phyloP scores from a whole-genome alignment of 2,329 filamentous ascomycete species.

The Fusarium bulbicola region DNA sequence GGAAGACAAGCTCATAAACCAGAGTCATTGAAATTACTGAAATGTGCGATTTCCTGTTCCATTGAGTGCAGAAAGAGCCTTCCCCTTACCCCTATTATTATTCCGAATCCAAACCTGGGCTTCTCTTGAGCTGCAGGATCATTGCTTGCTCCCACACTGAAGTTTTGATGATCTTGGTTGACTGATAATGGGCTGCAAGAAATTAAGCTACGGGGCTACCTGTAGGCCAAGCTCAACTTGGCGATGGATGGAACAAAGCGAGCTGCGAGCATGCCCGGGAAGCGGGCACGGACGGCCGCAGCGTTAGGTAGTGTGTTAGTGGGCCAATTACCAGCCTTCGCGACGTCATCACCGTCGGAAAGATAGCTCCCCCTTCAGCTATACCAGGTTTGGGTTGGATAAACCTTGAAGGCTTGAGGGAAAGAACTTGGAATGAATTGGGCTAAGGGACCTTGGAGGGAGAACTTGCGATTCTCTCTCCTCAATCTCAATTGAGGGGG shows the following conservation, averaged over 20 bases:
- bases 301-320: constrained; percentile 3
- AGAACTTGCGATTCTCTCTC: background rate
- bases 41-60: background rate
- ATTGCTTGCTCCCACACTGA: background rate
- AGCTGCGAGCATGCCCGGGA: background rate
- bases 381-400: constrained; percentile 9
- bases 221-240: background rate
- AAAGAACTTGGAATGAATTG: constrained; percentile 25
- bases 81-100: background rate
- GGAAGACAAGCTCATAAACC: background rate
- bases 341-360: constrained; percentile 29
- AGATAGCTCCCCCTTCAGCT: constrained; percentile 28
- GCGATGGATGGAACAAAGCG: background rate
- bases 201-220: constrained; percentile 17
- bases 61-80: background rate
- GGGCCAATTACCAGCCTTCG: constrained; percentile 23
- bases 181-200: constrained; percentile 10
- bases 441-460: background rate
- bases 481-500: background rate
- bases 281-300: constrained; percentile 16
- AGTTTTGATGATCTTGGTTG: background rate
- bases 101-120: background rate
- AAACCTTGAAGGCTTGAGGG: constrained; percentile 23
- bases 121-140: background rate
- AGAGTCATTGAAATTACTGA: background rate